Evolutionary conservation across 164 flowering plant genomes (phyloP).

Genomic region (Chimonanthus salicifolius): DNA sequence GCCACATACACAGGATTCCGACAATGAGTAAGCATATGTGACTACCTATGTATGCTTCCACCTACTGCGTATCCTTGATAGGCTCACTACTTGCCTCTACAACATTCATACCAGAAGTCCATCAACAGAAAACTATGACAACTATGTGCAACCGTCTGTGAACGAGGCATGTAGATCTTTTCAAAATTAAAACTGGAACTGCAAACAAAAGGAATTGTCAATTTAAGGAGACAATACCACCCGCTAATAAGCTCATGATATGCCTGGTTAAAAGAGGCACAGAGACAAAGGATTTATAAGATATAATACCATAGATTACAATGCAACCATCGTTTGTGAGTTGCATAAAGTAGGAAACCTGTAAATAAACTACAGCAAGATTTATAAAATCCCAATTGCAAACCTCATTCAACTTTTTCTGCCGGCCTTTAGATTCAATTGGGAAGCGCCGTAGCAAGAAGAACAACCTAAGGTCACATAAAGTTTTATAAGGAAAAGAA

Average conservation of each 20-base stretch:
- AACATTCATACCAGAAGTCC: not conserved
- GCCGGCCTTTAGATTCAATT: slow-evolving; percentile 78
- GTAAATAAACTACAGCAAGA: not conserved
- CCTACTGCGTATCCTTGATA: no score
- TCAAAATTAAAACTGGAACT: not conserved
- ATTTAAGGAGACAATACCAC: not conserved
- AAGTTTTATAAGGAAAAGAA: not conserved
- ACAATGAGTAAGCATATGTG: no score
- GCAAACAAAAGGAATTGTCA: not conserved
- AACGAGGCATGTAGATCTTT: not conserved
- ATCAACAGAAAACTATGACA: not conserved
- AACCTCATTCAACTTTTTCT: slow-evolving; percentile 75
- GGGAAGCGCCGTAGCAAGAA: slow-evolving; percentile 76
- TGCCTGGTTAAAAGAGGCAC: not conserved
- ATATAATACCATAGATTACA: not conserved
- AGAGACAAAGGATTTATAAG: not conserved
- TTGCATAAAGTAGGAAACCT: not conserved
- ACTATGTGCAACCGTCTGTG: not conserved
- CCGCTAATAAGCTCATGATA: not conserved
- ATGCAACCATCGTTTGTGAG: not conserved
- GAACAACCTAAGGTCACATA: slow-evolving; percentile 43
- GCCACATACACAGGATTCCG: no score
- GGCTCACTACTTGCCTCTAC: not conserved
- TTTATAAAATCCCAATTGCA: slow-evolving; percentile 4
- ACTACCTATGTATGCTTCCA: no score